These are phyloP conservation scores for Pezicula rhizophila DNA, from an alignment of 2,329 filamentous ascomycete species.

Conservation along the genomic window DNA sequence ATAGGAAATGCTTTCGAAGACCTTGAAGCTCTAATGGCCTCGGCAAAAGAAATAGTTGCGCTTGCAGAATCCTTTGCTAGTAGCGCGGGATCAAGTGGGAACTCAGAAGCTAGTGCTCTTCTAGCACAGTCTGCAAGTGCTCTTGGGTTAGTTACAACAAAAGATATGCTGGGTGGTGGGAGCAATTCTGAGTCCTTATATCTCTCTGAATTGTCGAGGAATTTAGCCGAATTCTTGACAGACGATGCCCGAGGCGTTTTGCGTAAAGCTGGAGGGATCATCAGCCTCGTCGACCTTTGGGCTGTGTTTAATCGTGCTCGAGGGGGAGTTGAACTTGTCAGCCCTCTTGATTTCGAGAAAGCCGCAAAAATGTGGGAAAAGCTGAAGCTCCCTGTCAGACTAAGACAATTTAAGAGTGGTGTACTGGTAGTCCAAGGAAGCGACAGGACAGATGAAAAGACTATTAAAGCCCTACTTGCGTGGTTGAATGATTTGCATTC, in stretches of 20 bases:
- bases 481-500: constrained; percentile 74
- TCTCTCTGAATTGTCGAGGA: constrained; percentile 77
- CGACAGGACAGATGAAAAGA: constrained; percentile 87
- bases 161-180: constrained; percentile 81
- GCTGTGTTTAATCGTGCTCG: constrained; percentile 89
- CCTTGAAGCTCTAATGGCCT: constrained; percentile 93
- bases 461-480: constrained; percentile 65
- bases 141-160: constrained; percentile 85
- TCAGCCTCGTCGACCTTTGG: constrained; percentile 87
- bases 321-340: constrained; percentile 90
- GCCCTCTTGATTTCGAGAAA: constrained; percentile 84
- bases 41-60: constrained; percentile 90
- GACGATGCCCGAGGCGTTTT: constrained; percentile 77
- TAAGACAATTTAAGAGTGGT: constrained; percentile 86
- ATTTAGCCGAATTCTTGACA: constrained; percentile 81
- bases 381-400: constrained; percentile 75
- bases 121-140: constrained; percentile 78
- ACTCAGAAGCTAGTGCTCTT: constrained; percentile 65
- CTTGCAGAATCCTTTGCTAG: constrained; percentile 82
- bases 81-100: constrained; percentile 47
- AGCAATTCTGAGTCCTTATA: constrained; percentile 76
- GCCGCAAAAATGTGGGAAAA: constrained; percentile 85
- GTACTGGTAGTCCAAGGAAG: constrained; percentile 88
- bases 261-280: constrained; percentile 76
- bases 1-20: constrained; percentile 96